Percentiles rank a stretch among this genome's conserved stretches.
Evolutionary conservation across 1,139 yeast species (phyloP).

Genomic region (Chernovozyma sophiae-reginae): DNA sequence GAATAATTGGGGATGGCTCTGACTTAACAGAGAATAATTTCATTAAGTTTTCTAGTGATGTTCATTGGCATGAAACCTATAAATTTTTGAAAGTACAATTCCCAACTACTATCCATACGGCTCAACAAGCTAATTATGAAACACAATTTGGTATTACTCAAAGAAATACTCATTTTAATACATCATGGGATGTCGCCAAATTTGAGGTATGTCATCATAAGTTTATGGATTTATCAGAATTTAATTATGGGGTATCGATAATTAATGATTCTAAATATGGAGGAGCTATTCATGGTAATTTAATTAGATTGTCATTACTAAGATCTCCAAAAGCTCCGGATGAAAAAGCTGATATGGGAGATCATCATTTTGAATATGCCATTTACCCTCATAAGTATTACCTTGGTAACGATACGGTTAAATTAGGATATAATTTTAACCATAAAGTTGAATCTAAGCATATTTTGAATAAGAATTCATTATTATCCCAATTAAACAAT

Average conservation of each 20-base stretch:
- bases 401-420: constrained; percentile 60
- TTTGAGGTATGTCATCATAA: constrained; percentile 95
- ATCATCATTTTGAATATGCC: constrained; percentile 79
- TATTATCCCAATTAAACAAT: constrained; percentile 16
- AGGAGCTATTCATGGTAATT: constrained; percentile 84
- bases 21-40: constrained; percentile 33
- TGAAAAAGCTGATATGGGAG: constrained; percentile 90
- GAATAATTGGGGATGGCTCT: constrained; percentile 30
- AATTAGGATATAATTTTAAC: constrained; percentile 77
- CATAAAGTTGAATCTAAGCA: constrained; percentile 35
- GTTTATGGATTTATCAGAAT: constrained; percentile 87
- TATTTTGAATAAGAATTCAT: constrained; percentile 16
- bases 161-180: constrained; percentile 91
- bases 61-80: constrained; percentile 84
- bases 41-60: constrained; percentile 57
- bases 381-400: constrained; percentile 75
- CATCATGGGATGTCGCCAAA: constrained; percentile 94
- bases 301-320: constrained; percentile 75
- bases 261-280: constrained; percentile 88
- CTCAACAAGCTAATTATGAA: constrained; percentile 73
- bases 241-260: constrained; percentile 81
- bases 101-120: constrained; percentile 77
- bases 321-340: constrained; percentile 92
- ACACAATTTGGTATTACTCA: constrained; percentile 89
- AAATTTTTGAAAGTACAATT: constrained; percentile 91